phyloP scores from a whole-genome alignment of 2,329 filamentous ascomycete genomes.

The Nemania abortiva region DNA sequence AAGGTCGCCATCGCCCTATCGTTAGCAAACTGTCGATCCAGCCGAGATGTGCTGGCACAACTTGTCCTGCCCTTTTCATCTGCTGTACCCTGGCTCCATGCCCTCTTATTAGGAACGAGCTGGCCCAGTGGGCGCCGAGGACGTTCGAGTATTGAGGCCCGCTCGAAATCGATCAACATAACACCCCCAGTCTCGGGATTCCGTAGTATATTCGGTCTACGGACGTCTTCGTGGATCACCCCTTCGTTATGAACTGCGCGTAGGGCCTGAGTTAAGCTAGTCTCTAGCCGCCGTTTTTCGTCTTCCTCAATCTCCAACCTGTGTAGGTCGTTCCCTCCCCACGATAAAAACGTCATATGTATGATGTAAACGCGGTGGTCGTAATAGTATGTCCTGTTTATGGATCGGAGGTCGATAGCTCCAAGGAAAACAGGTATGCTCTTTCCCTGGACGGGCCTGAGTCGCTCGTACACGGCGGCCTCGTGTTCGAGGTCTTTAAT shows the following conservation, averaged over 20 bases:
- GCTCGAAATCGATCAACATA: conserved; percentile 53
- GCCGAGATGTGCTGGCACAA: conserved; percentile 8
- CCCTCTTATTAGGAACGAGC: conserved; percentile 45
- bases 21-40: conserved; percentile 18
- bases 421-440: conserved; percentile 56
- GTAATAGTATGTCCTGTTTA: conserved; percentile 53
- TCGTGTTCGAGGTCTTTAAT: conserved; percentile 54
- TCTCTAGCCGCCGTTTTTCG: conserved; percentile 9
- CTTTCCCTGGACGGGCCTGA: conserved; percentile 52
- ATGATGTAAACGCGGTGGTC: conserved; percentile 50
- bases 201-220: conserved; percentile 47
- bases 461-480: conserved; percentile 52
- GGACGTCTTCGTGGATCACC: conserved; percentile 48
- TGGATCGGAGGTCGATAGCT: conserved; percentile 52
- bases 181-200: conserved; percentile 44
- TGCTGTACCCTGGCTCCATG: conserved; percentile 19
- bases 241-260: conserved; percentile 44
- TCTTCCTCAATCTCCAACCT: conserved; percentile 11
- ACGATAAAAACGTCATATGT: conserved; percentile 54
- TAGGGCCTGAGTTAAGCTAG: conserved; percentile 37
- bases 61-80: conserved; percentile 20
- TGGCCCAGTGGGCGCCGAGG: conserved; percentile 39
- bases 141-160: conserved; percentile 42
- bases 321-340: conserved; percentile 43
- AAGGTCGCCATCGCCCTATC: conserved; percentile 24